Evolutionary conservation across 805 yeast species (phyloP).

Genomic region (Tetrapisispora pingtungensis): DNA sequence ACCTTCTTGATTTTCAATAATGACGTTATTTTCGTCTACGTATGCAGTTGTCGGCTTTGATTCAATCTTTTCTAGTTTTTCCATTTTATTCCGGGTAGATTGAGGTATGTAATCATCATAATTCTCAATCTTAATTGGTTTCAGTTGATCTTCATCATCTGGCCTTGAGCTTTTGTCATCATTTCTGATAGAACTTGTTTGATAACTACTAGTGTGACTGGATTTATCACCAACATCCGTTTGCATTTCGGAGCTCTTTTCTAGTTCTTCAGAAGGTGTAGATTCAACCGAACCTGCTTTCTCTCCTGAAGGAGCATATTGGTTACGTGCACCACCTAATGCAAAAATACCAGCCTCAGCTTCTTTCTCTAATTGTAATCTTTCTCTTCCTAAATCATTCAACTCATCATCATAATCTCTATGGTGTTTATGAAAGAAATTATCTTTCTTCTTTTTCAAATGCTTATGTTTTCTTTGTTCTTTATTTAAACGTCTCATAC

Average conservation of each 20-base stretch:
- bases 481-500: conserved; percentile 46
- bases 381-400: conserved; percentile 28
- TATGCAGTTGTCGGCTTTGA: conserved; percentile 35
- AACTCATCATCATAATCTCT: conserved; percentile 20
- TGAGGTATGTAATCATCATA: neutral
- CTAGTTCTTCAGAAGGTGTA: neutral
- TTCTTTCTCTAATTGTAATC: conserved; percentile 33
- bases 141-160: neutral
- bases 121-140: neutral
- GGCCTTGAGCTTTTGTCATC: neutral
- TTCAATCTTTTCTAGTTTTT: conserved; percentile 22
- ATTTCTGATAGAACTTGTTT: neutral
- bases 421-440: conserved; percentile 8
- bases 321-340: conserved; percentile 19
- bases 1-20: conserved; percentile 78
- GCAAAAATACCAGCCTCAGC: conserved; percentile 37
- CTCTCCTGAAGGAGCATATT: neutral
- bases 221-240: neutral
- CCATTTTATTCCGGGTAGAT: conserved; percentile 9
- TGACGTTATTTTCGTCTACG: conserved; percentile 58
- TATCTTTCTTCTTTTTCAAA: conserved; percentile 20
- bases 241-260: conserved; percentile 1
- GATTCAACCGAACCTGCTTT: neutral
- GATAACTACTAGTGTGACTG: neutral
- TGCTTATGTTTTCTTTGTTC: conserved; percentile 25